These are phyloP conservation scores for Arabis alpina DNA, from an alignment of 345 rosid genomes.

Conservation along the genomic window DNA sequence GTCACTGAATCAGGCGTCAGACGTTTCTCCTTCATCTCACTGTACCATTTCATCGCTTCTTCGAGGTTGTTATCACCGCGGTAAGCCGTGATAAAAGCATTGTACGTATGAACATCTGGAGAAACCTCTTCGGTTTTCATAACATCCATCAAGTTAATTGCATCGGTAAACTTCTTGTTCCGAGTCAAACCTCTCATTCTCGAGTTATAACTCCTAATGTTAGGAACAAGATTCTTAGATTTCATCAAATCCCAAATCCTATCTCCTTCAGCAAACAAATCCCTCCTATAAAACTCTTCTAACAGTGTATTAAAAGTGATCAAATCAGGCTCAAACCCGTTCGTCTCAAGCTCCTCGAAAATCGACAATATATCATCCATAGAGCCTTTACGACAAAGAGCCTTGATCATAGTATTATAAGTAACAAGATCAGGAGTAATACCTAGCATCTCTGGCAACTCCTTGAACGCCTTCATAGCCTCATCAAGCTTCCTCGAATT, in stretches of 20 bases:
- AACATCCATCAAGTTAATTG: slow-evolving; percentile 47
- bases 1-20: slow-evolving; percentile 45
- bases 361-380: slow-evolving; percentile 49
- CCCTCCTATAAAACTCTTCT: slow-evolving; percentile 53
- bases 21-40: slow-evolving; percentile 46
- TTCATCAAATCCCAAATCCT: slow-evolving; percentile 64
- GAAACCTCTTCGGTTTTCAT: slow-evolving; percentile 52
- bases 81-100: slow-evolving; percentile 62
- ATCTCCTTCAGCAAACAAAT: slow-evolving; percentile 61
- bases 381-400: slow-evolving; percentile 55
- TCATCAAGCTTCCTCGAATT: slow-evolving; percentile 54
- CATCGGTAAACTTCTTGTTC: slow-evolving; percentile 53
- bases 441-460: slow-evolving; percentile 56
- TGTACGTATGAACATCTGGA: slow-evolving; percentile 58
- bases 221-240: slow-evolving; percentile 55
- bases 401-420: slow-evolving; percentile 63
- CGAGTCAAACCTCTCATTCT: slow-evolving; percentile 57
- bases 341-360: slow-evolving; percentile 61
- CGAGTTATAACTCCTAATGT: slow-evolving; percentile 61
- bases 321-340: slow-evolving; percentile 56
- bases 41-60: slow-evolving; percentile 60
- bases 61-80: slow-evolving; percentile 49
- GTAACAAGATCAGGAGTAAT: slow-evolving; percentile 59
- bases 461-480: slow-evolving; percentile 45
- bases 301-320: slow-evolving; percentile 68